Evolutionary conservation across 148 eudicot species (phyloP).

Genomic region (Limonium bicolor): DNA sequence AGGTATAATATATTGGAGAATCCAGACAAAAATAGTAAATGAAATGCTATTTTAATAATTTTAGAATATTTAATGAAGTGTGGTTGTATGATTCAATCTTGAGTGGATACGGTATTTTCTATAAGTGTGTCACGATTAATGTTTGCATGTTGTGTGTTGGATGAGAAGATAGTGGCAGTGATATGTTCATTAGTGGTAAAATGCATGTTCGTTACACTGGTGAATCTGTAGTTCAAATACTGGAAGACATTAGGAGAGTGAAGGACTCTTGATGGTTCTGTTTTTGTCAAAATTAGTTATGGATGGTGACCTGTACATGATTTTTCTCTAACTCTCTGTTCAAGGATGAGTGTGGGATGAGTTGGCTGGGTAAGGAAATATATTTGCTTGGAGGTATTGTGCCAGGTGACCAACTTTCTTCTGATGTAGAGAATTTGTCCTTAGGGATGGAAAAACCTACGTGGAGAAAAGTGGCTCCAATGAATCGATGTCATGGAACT

Average conservation of each 20-base stretch:
- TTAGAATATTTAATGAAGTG: slow-evolving; percentile 65
- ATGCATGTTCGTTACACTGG: slow-evolving; percentile 72
- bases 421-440: slow-evolving; percentile 62
- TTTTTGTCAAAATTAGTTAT: slow-evolving; percentile 86
- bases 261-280: slow-evolving; percentile 62
- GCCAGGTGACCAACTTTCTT: slow-evolving; percentile 42
- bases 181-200: slow-evolving; percentile 80
- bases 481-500: slow-evolving; percentile 77
- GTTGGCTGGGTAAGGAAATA: slow-evolving; percentile 62
- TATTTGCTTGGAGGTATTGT: too few species aligned
- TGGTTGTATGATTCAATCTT: slow-evolving; percentile 75
- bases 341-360: slow-evolving; percentile 66
- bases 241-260: slow-evolving; percentile 68
- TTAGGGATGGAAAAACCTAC: slow-evolving; percentile 53
- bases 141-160: slow-evolving; percentile 84
- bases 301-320: slow-evolving; percentile 42
- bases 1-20: too few species aligned
- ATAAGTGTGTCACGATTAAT: slow-evolving; percentile 77
- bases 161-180: slow-evolving; percentile 79
- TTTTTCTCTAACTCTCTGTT: slow-evolving; percentile 58
- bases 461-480: slow-evolving; percentile 68
- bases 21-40: too few species aligned
- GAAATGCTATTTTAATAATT: too few species aligned
- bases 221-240: slow-evolving; percentile 51
- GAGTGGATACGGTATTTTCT: slow-evolving; percentile 65